Evolutionary conservation across 257 asterid genomes (phyloP).

Genomic region (Solanum chmielewskii): DNA sequence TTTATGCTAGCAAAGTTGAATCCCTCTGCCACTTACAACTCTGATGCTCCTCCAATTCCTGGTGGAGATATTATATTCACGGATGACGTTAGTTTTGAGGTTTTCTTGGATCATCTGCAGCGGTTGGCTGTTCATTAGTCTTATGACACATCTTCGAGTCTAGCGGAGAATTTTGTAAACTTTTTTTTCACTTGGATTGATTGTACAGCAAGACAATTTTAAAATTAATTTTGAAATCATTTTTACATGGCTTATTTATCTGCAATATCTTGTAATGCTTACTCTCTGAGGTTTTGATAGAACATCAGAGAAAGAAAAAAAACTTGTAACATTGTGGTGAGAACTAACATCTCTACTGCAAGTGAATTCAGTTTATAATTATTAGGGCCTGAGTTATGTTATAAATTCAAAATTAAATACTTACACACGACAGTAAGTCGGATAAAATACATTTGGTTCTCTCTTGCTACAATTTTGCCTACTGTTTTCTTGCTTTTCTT

Average conservation of each 20-base stretch:
- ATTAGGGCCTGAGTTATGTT: not conserved
- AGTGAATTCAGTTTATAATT: not conserved
- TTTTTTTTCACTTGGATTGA: slow-evolving; percentile 16
- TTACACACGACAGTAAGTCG: not conserved
- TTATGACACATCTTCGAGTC: slow-evolving; percentile 26
- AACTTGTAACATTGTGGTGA: not conserved
- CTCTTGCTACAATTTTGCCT: not conserved
- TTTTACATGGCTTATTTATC: not conserved
- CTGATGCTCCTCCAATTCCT: slow-evolving; percentile 50
- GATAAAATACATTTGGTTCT: not conserved
- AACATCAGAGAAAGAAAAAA: not conserved
- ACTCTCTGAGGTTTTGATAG: not conserved
- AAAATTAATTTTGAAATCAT: not conserved
- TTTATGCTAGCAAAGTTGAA: slow-evolving; percentile 93
- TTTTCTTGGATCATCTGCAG: slow-evolving; percentile 94
- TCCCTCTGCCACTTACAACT: slow-evolving; percentile 90
- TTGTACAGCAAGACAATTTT: slow-evolving; percentile 30
- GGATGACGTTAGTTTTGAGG: slow-evolving; percentile 96
- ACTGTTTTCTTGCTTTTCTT: not conserved
- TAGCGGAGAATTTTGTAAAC: slow-evolving; percentile 32
- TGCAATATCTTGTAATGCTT: slow-evolving; percentile 6
- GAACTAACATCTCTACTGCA: not conserved
- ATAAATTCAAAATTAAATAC: not conserved
- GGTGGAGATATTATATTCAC: slow-evolving; percentile 92
- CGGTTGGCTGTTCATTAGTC: slow-evolving; percentile 83